Evolutionary conservation across 768 basidiomycete species (phyloP).

Genomic region (Suillus sp.): DNA sequence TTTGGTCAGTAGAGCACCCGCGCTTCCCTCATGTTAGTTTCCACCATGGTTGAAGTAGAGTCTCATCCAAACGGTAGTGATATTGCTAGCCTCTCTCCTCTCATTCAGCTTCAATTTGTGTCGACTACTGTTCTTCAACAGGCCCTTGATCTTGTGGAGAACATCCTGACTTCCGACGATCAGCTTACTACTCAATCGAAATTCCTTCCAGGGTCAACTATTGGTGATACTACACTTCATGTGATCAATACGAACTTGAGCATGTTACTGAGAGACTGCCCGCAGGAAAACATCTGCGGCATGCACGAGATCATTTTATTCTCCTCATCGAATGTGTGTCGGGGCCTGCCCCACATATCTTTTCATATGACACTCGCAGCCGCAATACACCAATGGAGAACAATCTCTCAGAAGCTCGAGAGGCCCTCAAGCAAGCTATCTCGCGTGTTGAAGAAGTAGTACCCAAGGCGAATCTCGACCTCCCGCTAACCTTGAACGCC

Average conservation of each 20-base stretch:
- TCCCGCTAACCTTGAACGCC: constrained; percentile 72
- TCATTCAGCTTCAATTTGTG: constrained; percentile 64
- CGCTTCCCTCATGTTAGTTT: constrained; percentile 13
- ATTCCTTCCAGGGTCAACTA: constrained; percentile 84
- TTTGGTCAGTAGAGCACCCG: background rate
- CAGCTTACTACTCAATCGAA: constrained; percentile 71
- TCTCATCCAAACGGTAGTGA: constrained; percentile 17
- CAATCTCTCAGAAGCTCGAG: constrained; percentile 57
- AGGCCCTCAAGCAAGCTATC: constrained; percentile 58
- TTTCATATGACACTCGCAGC: constrained; percentile 76
- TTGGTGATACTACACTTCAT: constrained; percentile 50
- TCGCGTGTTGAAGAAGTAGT: constrained; percentile 56
- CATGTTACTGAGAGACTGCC: constrained; percentile 5
- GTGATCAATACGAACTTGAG: background rate
- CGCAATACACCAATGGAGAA: constrained; percentile 87
- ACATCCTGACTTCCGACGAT: constrained; percentile 63
- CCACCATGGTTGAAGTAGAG: constrained; percentile 27
- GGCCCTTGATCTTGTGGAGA: constrained; percentile 71
- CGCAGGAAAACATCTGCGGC: constrained; percentile 82
- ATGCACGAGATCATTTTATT: constrained; percentile 82
- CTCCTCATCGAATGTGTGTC: constrained; percentile 61
- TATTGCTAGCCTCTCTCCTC: constrained; percentile 29
- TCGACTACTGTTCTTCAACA: constrained; percentile 69
- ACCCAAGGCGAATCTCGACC: constrained; percentile 47
- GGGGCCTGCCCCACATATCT: constrained; percentile 46